Conservation (phyloP, 805 yeast species). For the Yamadazyma endophytica region DNA sequence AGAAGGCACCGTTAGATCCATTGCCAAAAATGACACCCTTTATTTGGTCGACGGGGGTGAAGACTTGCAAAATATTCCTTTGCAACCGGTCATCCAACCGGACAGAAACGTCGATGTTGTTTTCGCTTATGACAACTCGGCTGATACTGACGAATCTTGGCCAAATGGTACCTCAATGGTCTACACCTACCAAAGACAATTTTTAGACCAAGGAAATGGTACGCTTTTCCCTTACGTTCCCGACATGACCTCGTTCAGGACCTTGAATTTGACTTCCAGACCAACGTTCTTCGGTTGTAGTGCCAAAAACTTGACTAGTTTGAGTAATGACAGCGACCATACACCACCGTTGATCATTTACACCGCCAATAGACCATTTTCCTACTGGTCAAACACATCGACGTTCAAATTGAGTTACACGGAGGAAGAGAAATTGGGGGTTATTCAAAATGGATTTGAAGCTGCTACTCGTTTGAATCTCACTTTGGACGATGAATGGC, state of each 20-base stretch:
- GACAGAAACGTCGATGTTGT: slow-evolving; percentile 30
- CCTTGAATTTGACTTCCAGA: slow-evolving; percentile 55
- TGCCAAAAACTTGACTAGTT: slow-evolving; percentile 53
- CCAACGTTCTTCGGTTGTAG: slow-evolving; percentile 87
- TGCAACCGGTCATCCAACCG: slow-evolving; percentile 34
- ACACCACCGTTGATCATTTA: slow-evolving; percentile 76
- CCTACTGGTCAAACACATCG: slow-evolving; percentile 65
- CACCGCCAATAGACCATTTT: slow-evolving; percentile 67
- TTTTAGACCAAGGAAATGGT: slow-evolving; percentile 44
- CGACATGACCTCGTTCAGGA: slow-evolving; percentile 55
- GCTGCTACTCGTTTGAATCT: slow-evolving; percentile 60
- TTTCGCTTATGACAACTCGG: slow-evolving; percentile 37
- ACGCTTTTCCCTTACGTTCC: slow-evolving; percentile 81
- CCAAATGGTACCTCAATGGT: slow-evolving; percentile 35
- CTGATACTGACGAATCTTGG: slow-evolving; percentile 29
- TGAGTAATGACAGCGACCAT: slow-evolving; percentile 21
- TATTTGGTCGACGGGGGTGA: slow-evolving; percentile 40
- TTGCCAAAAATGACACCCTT: slow-evolving; percentile 20
- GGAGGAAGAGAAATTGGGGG: slow-evolving; percentile 49
- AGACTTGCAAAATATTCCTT: slow-evolving; percentile 35
- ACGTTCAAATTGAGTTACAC: slow-evolving; percentile 64
- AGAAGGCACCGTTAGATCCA: slow-evolving; percentile 21
- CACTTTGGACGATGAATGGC: slow-evolving; percentile 66
- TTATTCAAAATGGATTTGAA: slow-evolving; percentile 75
- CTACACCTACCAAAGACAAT: slow-evolving; percentile 32